phyloP scores from a whole-genome alignment of 495 filamentous ascomycete species.

The Lentithecium fluviatile region DNA sequence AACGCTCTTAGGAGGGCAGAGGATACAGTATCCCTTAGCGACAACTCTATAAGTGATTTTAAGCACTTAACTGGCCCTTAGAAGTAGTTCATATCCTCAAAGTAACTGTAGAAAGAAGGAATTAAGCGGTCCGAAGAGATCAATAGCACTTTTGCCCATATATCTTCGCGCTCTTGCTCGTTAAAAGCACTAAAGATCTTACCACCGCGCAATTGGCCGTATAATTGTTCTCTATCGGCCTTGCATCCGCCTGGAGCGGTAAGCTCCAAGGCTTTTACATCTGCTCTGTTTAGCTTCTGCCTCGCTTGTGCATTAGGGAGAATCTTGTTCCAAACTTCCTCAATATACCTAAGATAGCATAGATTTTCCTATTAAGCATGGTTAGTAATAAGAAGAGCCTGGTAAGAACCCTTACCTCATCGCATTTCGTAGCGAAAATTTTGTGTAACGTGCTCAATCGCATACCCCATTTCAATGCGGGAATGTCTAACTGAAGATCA shows the following conservation, averaged over 20 bases:
- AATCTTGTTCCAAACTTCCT: conserved; percentile 3
- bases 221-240: background rate
- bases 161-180: background rate
- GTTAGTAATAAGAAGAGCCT: conserved; percentile 3
- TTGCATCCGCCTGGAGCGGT: conserved; percentile 3
- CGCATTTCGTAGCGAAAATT: conserved; percentile 12
- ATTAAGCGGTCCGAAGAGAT: conserved; percentile 4
- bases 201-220: background rate
- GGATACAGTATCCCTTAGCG: background rate
- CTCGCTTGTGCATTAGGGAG: conserved; percentile 1
- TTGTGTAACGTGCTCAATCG: conserved; percentile 9
- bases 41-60: conserved; percentile 5
- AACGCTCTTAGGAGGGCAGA: conserved; percentile 5
- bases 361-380: conserved; percentile 2
- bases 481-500: conserved; percentile 16
- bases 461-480: conserved; percentile 8
- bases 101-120: conserved; percentile 9
- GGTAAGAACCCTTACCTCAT: conserved; percentile 8
- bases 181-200: conserved; percentile 10
- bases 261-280: conserved; percentile 14
- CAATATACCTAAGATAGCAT: conserved; percentile 1
- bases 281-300: conserved; percentile 1
- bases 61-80: conserved; percentile 2
- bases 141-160: conserved; percentile 1
- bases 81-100: conserved; percentile 5